A percentile compares a stretch with the other conserved stretches of the same genome.
Conservation (phyloP, 1,139 yeast species). For the Maudiozyma humilis region DNA sequence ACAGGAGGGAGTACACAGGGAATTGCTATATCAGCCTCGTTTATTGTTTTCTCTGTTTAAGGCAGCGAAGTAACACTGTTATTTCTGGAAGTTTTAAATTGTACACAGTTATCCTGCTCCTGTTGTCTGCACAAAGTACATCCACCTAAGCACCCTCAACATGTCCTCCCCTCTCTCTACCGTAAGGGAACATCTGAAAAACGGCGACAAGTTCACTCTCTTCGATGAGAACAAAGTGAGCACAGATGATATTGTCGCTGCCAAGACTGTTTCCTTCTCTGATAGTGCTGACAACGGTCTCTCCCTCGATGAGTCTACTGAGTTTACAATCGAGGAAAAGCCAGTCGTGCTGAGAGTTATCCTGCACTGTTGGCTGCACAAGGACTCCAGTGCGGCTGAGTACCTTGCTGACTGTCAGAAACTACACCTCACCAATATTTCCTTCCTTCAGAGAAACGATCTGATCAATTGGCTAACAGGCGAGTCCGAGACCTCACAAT, state of each 20-base stretch:
- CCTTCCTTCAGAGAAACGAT: conserved; percentile 81
- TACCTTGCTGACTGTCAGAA: conserved; percentile 69
- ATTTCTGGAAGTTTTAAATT: too few relatives aligned
- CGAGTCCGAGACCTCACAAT: conserved; percentile 48
- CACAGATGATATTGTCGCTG: conserved; percentile 28
- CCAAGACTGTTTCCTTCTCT: conserved; percentile 19
- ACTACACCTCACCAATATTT: conserved; percentile 58
- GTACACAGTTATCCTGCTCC: too few relatives aligned
- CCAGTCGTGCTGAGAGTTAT: conserved; percentile 53
- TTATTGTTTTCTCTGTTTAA: too few relatives aligned
- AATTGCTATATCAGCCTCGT: too few relatives aligned
- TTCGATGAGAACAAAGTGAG: conserved; percentile 20
- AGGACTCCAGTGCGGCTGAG: conserved; percentile 71
- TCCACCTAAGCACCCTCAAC: too few relatives aligned
- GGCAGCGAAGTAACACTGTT: too few relatives aligned
- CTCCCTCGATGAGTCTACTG: conserved; percentile 42
- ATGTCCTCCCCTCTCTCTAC: conserved; percentile 11
- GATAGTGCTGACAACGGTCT: conserved; percentile 10
- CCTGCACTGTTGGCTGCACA: conserved; percentile 72
- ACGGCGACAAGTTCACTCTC: conserved; percentile 15
- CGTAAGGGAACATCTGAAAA: conserved; percentile 19
- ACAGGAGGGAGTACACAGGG: too few relatives aligned
- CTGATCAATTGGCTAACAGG: conserved; percentile 76
- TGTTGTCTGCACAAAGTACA: too few relatives aligned
- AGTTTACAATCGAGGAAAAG: conserved; percentile 47